Conservation (phyloP, 352 stramenopile genomes). For the Phytophthora capsici region DNA sequence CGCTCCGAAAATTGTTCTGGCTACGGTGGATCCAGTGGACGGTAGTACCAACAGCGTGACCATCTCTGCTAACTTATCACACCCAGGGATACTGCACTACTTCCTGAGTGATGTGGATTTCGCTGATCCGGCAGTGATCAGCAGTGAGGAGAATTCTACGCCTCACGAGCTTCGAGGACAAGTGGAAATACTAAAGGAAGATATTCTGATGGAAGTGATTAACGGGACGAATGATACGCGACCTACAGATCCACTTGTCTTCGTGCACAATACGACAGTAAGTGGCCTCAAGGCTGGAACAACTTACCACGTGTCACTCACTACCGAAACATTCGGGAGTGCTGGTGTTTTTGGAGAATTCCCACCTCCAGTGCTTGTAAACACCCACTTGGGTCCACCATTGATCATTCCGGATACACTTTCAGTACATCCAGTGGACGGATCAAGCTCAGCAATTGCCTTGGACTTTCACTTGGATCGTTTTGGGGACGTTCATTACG, state of each 20-base stretch:
- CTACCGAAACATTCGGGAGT: conserved; percentile 68
- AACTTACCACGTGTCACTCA: conserved; percentile 82
- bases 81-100: conserved; percentile 74
- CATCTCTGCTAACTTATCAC: conserved; percentile 67
- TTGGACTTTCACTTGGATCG: conserved; percentile 63
- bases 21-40: conserved; percentile 46
- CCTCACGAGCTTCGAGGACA: conserved; percentile 60
- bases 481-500: conserved; percentile 80
- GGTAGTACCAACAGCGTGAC: conserved; percentile 62
- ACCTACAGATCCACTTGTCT: conserved; percentile 64
- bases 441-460: conserved; percentile 54
- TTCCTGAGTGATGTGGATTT: conserved; percentile 81
- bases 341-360: conserved; percentile 78
- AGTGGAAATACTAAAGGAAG: conserved; percentile 40
- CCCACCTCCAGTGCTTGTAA: conserved; percentile 72
- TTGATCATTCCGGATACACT: conserved; percentile 44
- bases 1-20: conserved; percentile 70
- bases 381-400: conserved; percentile 58
- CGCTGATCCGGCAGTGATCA: conserved; percentile 70
- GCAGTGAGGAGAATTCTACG: not conserved
- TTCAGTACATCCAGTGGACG: conserved; percentile 38
- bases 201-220: conserved; percentile 72
- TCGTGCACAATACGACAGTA: conserved; percentile 64
- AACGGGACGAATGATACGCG: conserved; percentile 79
- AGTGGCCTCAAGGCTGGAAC: conserved; percentile 43